Evolutionary conservation across 2,329 filamentous ascomycete species (phyloP).

Genomic region (Laburnicola sp.): DNA sequence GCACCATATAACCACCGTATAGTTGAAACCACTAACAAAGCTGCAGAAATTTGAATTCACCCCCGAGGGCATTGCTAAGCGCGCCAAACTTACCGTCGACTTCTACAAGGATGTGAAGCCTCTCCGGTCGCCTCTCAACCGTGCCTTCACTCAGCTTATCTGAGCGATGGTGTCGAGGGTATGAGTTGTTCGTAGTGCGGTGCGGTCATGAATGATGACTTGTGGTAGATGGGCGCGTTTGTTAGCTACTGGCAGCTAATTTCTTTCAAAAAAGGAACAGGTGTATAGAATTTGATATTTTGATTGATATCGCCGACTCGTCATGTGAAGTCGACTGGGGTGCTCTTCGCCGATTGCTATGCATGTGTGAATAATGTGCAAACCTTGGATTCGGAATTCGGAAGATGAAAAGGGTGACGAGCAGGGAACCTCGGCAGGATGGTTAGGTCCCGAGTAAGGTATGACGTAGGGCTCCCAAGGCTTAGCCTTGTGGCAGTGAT

Average conservation of each 20-base stretch:
- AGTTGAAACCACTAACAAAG: constrained; percentile 49
- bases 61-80: constrained; percentile 93
- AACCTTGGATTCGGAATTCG: no score
- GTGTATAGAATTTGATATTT: constrained; percentile 16
- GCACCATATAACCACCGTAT: constrained; percentile 36
- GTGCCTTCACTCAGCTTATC: constrained; percentile 95
- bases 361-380: no score
- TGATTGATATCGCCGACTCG: not conserved
- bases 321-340: not conserved
- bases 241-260: not conserved
- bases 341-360: no score
- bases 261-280: not conserved
- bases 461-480: not conserved
- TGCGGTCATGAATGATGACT: constrained; percentile 5
- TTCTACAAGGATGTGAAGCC: constrained; percentile 96
- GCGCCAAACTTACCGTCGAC: constrained; percentile 85
- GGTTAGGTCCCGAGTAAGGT: not conserved
- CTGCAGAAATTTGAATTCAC: constrained; percentile 98
- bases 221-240: not conserved
- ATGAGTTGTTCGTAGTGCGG: not conserved
- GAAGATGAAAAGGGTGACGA: no score
- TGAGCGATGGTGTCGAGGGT: constrained; percentile 54
- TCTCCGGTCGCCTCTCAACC: constrained; percentile 91
- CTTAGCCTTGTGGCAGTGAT: not conserved
- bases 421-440: no score